These are phyloP conservation scores for Talaromyces sp. DNA, from an alignment of 2,329 filamentous ascomycete genomes.

Conservation along the genomic window DNA sequence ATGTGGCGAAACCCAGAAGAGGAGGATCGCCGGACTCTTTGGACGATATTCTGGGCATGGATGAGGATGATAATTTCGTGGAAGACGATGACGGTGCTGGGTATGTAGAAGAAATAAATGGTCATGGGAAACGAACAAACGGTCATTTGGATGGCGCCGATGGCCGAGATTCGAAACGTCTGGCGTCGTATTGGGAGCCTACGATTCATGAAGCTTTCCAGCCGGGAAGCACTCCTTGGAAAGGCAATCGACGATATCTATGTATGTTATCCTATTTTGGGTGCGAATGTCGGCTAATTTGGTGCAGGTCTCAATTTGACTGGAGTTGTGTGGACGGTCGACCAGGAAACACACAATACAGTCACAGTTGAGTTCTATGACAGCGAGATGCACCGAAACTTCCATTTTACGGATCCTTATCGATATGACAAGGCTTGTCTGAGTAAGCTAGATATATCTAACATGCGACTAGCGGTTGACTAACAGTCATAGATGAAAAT, in stretches of 20 bases:
- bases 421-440: constrained; percentile 95
- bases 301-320: constrained; percentile 69
- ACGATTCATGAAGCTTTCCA: constrained; percentile 83
- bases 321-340: constrained; percentile 94
- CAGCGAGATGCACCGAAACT: constrained; percentile 84
- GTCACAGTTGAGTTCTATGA: constrained; percentile 98
- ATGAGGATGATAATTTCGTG: constrained; percentile 78
- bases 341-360: constrained; percentile 89
- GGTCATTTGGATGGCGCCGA: constrained; percentile 47
- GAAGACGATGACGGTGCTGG: constrained; percentile 96
- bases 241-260: constrained; percentile 87
- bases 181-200: constrained; percentile 54
- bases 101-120: constrained; percentile 64
- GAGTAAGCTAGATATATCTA: constrained; percentile 43
- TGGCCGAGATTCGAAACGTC: constrained; percentile 51
- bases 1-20: constrained; percentile 51
- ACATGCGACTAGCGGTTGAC: constrained; percentile 14
- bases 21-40: constrained; percentile 70
- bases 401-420: constrained; percentile 96
- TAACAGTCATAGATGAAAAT: constrained; percentile 58
- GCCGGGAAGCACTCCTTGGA: constrained; percentile 92
- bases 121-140: constrained; percentile 61
- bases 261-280: constrained; percentile 47
- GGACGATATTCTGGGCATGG: constrained; percentile 73
- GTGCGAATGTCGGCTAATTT: constrained; percentile 25